These are phyloP conservation scores for Bolboschoenoplectus hybrid DNA, from an alignment of 202 grass and related monocot species.

Conservation along the genomic window DNA sequence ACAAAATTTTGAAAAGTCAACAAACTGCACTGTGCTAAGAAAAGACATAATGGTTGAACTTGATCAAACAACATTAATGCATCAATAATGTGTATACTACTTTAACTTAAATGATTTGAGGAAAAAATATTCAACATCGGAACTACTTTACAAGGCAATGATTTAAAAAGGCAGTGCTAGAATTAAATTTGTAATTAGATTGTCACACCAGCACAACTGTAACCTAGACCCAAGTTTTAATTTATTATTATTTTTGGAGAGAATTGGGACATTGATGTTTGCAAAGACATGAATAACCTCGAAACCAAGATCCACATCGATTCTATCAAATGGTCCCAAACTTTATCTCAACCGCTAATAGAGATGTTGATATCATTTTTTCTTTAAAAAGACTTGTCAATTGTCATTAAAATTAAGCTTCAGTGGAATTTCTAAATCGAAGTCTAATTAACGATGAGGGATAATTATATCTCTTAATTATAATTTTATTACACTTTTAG, in stretches of 20 bases:
- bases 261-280: neutral
- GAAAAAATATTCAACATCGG: too few species aligned
- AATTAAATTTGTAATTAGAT: neutral
- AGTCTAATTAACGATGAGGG: too few species aligned
- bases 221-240: neutral
- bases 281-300: constrained; percentile 13
- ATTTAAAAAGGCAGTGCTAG: neutral
- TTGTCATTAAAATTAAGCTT: neutral
- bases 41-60: neutral
- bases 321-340: constrained; percentile 2
- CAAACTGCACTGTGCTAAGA: too few species aligned
- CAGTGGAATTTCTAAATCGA: too few species aligned
- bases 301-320: neutral
- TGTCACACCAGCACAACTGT: neutral
- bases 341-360: neutral
- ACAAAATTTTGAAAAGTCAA: too few species aligned
- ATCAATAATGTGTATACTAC: neutral
- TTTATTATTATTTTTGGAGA: neutral
- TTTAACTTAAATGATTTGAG: neutral
- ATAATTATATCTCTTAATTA: too few species aligned
- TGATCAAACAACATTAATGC: neutral
- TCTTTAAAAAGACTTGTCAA: neutral
- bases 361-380: neutral
- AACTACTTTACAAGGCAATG: neutral
- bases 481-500: too few species aligned